Conservation (phyloP, 345 rosid genomes). For the Noccaea caerulescens region DNA sequence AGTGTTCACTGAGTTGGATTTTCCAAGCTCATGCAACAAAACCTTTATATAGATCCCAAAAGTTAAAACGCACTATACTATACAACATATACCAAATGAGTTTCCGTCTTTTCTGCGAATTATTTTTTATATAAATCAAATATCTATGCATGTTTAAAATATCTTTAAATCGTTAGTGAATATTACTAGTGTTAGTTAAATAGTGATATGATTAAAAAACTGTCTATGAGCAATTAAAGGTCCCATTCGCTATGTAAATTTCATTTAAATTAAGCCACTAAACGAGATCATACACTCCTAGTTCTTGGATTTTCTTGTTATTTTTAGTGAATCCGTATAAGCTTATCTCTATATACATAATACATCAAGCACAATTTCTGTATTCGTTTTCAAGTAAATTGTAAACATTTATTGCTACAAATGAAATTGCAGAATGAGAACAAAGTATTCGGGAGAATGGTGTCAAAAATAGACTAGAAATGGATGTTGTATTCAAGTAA, state of each 20-base stretch:
- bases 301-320: too few relatives aligned
- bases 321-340: not conserved
- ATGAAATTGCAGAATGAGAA: too few relatives aligned
- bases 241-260: too few relatives aligned
- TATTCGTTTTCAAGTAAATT: not conserved
- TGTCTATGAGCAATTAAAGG: not conserved
- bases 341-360: not conserved
- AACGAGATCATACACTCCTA: too few relatives aligned
- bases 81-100: not conserved
- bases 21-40: conserved; percentile 3
- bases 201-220: not conserved
- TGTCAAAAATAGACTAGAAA: not conserved
- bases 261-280: too few relatives aligned
- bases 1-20: not conserved
- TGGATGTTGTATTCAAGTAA: conserved; percentile 26
- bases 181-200: not conserved
- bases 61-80: not conserved
- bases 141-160: not conserved
- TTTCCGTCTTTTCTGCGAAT: not conserved
- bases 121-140: not conserved
- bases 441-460: not conserved
- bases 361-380: not conserved
- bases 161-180: too few relatives aligned
- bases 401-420: too few relatives aligned
- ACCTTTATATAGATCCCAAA: conserved; percentile 34